Conservation (phyloP, 164 flowering plant genomes). For the Vitis labrusca region DNA sequence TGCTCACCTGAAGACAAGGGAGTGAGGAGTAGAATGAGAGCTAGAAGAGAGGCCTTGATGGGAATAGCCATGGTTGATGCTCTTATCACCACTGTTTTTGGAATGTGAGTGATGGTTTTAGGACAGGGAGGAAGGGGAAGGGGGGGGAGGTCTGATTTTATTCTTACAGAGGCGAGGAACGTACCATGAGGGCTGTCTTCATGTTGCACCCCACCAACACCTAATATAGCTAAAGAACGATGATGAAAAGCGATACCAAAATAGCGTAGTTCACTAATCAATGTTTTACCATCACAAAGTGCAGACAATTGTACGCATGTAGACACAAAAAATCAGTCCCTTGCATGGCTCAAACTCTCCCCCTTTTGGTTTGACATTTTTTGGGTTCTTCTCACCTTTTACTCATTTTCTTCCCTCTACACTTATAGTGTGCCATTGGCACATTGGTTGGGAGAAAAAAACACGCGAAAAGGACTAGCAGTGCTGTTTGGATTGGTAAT, state of each 20-base stretch:
- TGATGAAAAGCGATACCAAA: slow-evolving; percentile 33
- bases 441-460: too few species aligned
- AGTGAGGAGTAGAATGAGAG: slow-evolving; percentile 20
- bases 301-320: slow-evolving; percentile 15
- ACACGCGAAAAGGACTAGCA: too few species aligned
- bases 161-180: slow-evolving; percentile 11
- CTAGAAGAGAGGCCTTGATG: slow-evolving; percentile 21
- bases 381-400: slow-evolving; percentile 4
- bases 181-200: slow-evolving; percentile 23
- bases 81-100: background rate
- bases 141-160: slow-evolving; percentile 20
- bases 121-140: background rate
- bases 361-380: slow-evolving; percentile 26
- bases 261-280: too few species aligned
- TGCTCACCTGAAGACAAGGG: slow-evolving; percentile 33
- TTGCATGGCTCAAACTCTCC: slow-evolving; percentile 39
- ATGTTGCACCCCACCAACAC: slow-evolving; percentile 42
- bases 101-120: background rate
- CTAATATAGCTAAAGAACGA: slow-evolving; percentile 24
- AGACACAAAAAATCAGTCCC: slow-evolving; percentile 10
- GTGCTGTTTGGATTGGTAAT: background rate
- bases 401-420: slow-evolving; percentile 5
- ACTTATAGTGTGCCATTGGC: background rate
- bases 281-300: slow-evolving; percentile 1
- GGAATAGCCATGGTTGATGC: slow-evolving; percentile 28